Conservation (phyloP, 2,329 filamentous ascomycete genomes). For the Microdochium paspali region DNA sequence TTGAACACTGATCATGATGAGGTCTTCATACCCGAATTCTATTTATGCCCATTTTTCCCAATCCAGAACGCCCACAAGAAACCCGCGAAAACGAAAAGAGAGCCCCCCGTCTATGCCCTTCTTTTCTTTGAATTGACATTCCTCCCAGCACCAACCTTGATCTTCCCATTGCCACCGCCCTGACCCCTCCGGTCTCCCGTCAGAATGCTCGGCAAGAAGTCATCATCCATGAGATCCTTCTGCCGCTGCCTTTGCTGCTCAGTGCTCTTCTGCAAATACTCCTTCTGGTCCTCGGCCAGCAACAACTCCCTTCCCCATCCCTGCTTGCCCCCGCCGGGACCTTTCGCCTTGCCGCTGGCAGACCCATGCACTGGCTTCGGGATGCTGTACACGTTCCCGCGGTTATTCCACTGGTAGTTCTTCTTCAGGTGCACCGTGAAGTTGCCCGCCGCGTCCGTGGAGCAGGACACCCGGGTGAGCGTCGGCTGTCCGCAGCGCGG, state of each 20-base stretch:
- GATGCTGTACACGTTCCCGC: constrained; percentile 85
- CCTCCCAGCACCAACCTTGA: constrained; percentile 75
- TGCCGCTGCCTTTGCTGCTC: constrained; percentile 59
- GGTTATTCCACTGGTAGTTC: constrained; percentile 93
- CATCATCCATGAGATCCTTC: constrained; percentile 87
- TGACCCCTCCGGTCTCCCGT: constrained; percentile 61
- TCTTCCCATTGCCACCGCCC: constrained; percentile 49
- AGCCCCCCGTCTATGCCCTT: constrained; percentile 20
- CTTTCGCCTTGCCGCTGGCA: constrained; percentile 64
- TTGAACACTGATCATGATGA: too few species aligned
- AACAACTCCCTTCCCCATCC: constrained; percentile 83
- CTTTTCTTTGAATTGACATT: constrained; percentile 75
- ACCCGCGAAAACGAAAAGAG: not conserved
- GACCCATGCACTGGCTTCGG: constrained; percentile 81
- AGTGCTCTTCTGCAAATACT: constrained; percentile 59
- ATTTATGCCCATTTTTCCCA: not conserved
- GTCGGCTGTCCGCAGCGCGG: constrained; percentile 82
- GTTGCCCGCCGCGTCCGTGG: constrained; percentile 68
- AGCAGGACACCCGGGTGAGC: constrained; percentile 75
- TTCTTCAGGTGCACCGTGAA: constrained; percentile 84
- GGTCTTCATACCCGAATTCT: not conserved
- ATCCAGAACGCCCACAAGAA: not conserved
- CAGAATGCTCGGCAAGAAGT: constrained; percentile 79
- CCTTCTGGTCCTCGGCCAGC: constrained; percentile 91
- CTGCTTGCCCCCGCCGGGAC: constrained; percentile 63